Percentiles rank a stretch among this genome's conserved stretches.
phyloP scores from a whole-genome alignment of 495 filamentous ascomycete species.

The Penicillium coprophilum region DNA sequence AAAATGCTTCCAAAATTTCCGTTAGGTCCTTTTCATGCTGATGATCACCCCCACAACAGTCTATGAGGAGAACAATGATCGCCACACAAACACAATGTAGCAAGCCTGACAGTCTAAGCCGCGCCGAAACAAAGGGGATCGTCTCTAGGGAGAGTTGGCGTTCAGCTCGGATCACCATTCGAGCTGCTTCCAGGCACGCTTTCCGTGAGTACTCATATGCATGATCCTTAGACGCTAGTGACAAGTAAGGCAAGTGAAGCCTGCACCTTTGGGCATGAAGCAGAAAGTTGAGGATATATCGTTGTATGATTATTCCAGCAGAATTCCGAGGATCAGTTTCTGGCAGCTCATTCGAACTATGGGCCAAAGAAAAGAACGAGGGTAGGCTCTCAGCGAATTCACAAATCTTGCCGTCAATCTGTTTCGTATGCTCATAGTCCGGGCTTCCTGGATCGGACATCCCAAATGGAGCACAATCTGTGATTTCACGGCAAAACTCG shows the following conservation, averaged over 20 bases:
- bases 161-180: slow-evolving; percentile 33
- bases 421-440: slow-evolving; percentile 25
- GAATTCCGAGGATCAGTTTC: slow-evolving; percentile 13
- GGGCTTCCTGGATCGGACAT: slow-evolving; percentile 6
- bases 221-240: slow-evolving; percentile 24
- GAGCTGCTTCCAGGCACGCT: slow-evolving; percentile 37
- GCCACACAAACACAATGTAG: slow-evolving; percentile 40
- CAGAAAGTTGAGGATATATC: slow-evolving; percentile 36
- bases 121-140: slow-evolving; percentile 22
- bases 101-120: slow-evolving; percentile 29
- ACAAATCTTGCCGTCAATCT: slow-evolving; percentile 34
- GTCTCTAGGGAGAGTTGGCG: slow-evolving; percentile 19
- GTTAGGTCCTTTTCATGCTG: slow-evolving; percentile 15
- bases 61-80: slow-evolving; percentile 38
- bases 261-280: slow-evolving; percentile 41
- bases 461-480: slow-evolving; percentile 37
- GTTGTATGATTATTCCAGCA: slow-evolving; percentile 30
- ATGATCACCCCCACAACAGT: slow-evolving; percentile 27
- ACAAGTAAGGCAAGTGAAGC: slow-evolving; percentile 40
- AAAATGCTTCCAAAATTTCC: slow-evolving; percentile 36
- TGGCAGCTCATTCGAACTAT: not conserved
- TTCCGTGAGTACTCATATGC: slow-evolving; percentile 34
- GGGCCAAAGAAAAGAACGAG: slow-evolving; percentile 21
- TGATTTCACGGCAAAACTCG: slow-evolving; percentile 44
- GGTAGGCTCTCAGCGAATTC: slow-evolving; percentile 27